These are phyloP conservation scores for Kodamaea restingae DNA, from an alignment of 805 yeast genomes.

Conservation along the genomic window DNA sequence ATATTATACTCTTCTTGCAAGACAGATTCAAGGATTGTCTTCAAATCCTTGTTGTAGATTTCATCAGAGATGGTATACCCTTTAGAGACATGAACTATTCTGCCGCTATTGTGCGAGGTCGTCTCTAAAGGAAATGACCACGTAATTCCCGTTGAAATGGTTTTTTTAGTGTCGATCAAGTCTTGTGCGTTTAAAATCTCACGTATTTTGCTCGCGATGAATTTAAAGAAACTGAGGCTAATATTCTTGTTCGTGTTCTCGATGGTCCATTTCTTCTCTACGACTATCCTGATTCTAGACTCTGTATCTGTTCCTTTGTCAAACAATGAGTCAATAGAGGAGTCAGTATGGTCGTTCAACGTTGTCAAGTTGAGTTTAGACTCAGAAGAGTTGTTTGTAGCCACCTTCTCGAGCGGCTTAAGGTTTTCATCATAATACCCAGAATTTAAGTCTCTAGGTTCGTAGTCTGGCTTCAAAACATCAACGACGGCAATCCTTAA, in stretches of 20 bases:
- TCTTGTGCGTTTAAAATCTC: slow-evolving; percentile 24
- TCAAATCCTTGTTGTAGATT: slow-evolving; percentile 39
- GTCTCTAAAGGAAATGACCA: slow-evolving; percentile 56
- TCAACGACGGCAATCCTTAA: slow-evolving; percentile 39
- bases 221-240: slow-evolving; percentile 39
- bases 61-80: slow-evolving; percentile 50
- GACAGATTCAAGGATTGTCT: slow-evolving; percentile 34
- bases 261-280: slow-evolving; percentile 37
- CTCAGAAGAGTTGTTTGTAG: slow-evolving; percentile 6
- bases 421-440: not conserved
- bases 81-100: slow-evolving; percentile 54
- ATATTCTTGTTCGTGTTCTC: slow-evolving; percentile 37
- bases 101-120: slow-evolving; percentile 39
- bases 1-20: slow-evolving; percentile 22
- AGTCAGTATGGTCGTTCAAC: slow-evolving; percentile 8
- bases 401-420: slow-evolving; percentile 2
- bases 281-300: slow-evolving; percentile 24
- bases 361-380: slow-evolving; percentile 8
- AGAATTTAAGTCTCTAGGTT: not conserved
- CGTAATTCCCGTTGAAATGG: slow-evolving; percentile 43
- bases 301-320: slow-evolving; percentile 12
- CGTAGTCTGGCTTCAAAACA: slow-evolving; percentile 13
- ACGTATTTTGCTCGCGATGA: slow-evolving; percentile 34
- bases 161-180: slow-evolving; percentile 9
- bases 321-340: slow-evolving; percentile 6